Evolutionary conservation across 2,329 filamentous ascomycete species (phyloP), one percentile per base, ranked within the genome.

Genomic region (Aspergillus oerlinghausenensis): DNA sequence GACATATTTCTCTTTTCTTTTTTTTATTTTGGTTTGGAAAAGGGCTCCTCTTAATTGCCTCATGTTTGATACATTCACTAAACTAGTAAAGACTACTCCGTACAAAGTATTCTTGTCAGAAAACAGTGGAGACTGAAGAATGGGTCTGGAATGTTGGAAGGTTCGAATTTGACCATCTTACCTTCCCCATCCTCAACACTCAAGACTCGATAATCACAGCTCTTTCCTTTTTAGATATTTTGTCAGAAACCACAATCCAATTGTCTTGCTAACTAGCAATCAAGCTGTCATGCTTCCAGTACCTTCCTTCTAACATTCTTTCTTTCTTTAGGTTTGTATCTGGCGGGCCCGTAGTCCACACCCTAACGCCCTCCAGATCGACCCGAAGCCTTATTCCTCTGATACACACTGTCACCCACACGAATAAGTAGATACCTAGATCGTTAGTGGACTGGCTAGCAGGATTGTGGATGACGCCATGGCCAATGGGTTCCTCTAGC

Each of bases 321-420:
- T 25, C 42, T 25, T 47, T 47, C 56, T 53, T 55, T 51, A 29
- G 47, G 52, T 55, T 53, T 54, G 43, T 57, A 47, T 52, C 26
- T 54, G 54, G 53, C 55, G 60, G 56, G 60, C 23, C 43, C 43
- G 21, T 21, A 47, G 56, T 51, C 61, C 57, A 40, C 58, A 53
- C 60, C 51, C 58, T 60, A 60, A 60, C 58, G 59, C 59, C 61
- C 60, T 62, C 60, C 55, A 63, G 61, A 63, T 63, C 61, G 61
- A 57, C 60, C 61, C 61, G 60, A 60, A 60, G 55, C 57, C 60
- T 62, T 57, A 58, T 55, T 54, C n/a, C 7, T 21, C 17, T 19
- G 29, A 42, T 48, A 47, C 19, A 52, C 5, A 21, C 43, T 26
- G 10, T 23, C 23, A 4, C 11, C 23, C 43, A 23, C 21, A 25